phyloP scores from a whole-genome alignment of 805 yeast species.

The Priceomyces haplophilus region DNA sequence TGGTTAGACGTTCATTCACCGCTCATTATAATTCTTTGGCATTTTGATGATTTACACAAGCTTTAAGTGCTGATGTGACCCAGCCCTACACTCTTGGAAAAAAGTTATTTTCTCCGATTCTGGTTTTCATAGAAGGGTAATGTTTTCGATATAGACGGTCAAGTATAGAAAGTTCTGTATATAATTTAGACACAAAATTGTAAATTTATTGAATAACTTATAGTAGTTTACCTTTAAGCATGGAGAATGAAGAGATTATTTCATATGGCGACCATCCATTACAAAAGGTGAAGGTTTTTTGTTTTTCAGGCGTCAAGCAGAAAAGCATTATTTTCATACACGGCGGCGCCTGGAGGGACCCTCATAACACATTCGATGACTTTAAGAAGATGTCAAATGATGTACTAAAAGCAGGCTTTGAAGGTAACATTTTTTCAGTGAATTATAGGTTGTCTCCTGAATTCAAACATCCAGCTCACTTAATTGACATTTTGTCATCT shows the following conservation, averaged over 20 bases:
- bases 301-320: conserved; percentile 9
- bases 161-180: not conserved
- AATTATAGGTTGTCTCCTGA: conserved; percentile 71
- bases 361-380: conserved; percentile 56
- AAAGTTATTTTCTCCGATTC: not conserved
- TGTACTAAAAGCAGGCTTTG: conserved; percentile 2
- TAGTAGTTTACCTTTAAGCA: no score
- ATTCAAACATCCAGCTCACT: conserved; percentile 58
- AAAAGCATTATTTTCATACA: conserved; percentile 58
- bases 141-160: not conserved
- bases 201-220: no score
- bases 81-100: no score
- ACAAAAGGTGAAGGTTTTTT: conserved; percentile 29
- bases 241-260: not conserved
- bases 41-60: not conserved
- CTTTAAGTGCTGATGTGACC: no score
- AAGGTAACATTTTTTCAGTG: conserved; percentile 25
- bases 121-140: not conserved
- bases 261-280: conserved; percentile 33
- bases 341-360: conserved; percentile 90
- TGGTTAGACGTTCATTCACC: not conserved
- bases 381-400: conserved; percentile 33
- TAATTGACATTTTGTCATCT: conserved; percentile 52
- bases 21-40: no score
- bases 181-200: not conserved